These are phyloP conservation scores for Rhizoclosmatium globosum DNA, from an alignment of 192 early-diverging fungal genomes.

Conservation along the genomic window DNA sequence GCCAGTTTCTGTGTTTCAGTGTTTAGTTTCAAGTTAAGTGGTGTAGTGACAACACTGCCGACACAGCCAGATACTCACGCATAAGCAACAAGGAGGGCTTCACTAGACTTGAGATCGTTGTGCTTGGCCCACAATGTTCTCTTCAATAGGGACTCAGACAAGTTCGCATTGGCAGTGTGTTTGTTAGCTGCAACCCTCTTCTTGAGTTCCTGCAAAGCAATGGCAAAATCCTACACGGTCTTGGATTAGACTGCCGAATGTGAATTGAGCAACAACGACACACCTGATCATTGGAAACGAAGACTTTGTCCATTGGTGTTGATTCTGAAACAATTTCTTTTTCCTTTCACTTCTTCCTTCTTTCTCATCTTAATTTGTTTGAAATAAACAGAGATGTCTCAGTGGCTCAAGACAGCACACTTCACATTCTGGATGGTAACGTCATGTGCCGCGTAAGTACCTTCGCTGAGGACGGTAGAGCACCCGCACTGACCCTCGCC, in stretches of 20 bases:
- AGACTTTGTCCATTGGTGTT: constrained; percentile 15
- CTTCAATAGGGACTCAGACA: constrained; percentile 8
- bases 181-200: neutral
- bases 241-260: neutral
- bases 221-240: neutral
- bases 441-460: neutral
- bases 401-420: no score
- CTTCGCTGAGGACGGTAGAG: no score
- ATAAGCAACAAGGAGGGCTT: neutral
- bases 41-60: no score
- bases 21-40: no score
- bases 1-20: neutral
- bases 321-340: neutral
- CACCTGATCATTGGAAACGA: neutral
- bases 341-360: neutral
- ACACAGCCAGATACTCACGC: neutral
- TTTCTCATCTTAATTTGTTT: neutral
- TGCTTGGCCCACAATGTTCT: constrained; percentile 26
- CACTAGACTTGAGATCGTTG: constrained; percentile 21
- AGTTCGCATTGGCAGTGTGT: neutral
- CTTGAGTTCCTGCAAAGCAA: neutral
- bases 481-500: neutral
- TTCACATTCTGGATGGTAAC: neutral
- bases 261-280: no score
- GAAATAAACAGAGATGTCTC: neutral